A percentile compares a stretch with the other conserved stretches of the same genome.
These are phyloP conservation scores for Leucosporidium creatinivorum DNA, from an alignment of 768 basidiomycete species.

Conservation along the genomic window DNA sequence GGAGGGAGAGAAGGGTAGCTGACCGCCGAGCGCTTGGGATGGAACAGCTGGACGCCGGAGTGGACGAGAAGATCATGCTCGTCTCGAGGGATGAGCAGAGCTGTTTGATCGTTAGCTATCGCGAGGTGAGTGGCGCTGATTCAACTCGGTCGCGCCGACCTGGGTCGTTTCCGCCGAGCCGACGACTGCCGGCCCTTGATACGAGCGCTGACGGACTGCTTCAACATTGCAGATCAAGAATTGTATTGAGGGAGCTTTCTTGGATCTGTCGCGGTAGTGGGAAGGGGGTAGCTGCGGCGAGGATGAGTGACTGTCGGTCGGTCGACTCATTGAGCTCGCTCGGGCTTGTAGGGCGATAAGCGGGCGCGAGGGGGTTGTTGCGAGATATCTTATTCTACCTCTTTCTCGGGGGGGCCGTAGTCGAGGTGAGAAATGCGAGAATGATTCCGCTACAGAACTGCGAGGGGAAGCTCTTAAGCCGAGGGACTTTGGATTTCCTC, in stretches of 20 bases:
- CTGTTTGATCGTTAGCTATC: conserved; percentile 37
- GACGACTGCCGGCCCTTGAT: background rate
- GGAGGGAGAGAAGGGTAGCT: background rate
- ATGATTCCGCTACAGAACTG: too few relatives aligned
- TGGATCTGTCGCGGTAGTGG: conserved; percentile 22
- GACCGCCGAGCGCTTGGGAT: background rate
- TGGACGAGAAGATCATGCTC: conserved; percentile 91
- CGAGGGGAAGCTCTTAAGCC: too few relatives aligned
- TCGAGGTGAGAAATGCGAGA: too few relatives aligned
- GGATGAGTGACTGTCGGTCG: background rate
- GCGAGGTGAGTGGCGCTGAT: conserved; percentile 30
- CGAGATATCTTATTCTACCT: too few relatives aligned
- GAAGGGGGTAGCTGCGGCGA: too few relatives aligned
- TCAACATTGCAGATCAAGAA: conserved; percentile 31
- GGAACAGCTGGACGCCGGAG: conserved; percentile 80
- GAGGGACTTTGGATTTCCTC: too few relatives aligned
- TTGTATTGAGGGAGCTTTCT: conserved; percentile 35
- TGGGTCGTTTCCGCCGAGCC: background rate
- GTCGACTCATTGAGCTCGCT: too few relatives aligned
- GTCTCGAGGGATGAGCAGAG: conserved; percentile 85
- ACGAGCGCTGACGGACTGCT: background rate
- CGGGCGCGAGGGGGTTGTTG: too few relatives aligned
- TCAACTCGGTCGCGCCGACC: too few relatives aligned
- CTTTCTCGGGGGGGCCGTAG: too few relatives aligned
- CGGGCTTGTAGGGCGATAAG: too few relatives aligned